Base-by-base conservation (phyloP, 805 yeast species). In the Kregervanrija delftensis region DNA sequence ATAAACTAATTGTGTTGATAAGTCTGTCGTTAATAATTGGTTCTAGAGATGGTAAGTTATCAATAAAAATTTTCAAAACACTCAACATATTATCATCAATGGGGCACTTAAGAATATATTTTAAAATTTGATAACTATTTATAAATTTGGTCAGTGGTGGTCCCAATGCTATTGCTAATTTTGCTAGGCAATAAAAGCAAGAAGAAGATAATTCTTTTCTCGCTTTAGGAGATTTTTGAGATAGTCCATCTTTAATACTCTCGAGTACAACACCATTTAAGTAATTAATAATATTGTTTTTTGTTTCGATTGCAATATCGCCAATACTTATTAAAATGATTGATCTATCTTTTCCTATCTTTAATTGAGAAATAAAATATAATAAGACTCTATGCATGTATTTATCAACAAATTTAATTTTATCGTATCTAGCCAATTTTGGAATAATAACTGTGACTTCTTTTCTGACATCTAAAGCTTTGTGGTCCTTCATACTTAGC, bases 91-190 rank as follows among this genome's bases (percentile, higher is more conserved):
- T 83, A 51, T 79, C 83, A n/a, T 88, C 83, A 43, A 91, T 72
- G 0, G 96, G 86, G 49, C 96, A 88, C 40, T 82, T 76, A 54
- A 91, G 73, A 66, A 91, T 76, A 64, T 86, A 72, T 52, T 84
- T 90, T 42, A 91, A 66, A 16, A 91, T 73, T 41, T 63, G 66
- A 55, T 87, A 95, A 49, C 83, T 76, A 51, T 88, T 90, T 44
- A 93, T 67, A 59, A 87, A 89, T 58, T 91, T 93, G 0, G 96
- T 86, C 45, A 91, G 69, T 0, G 96, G 95, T 11, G 96, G 95
- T 0, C 97, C 97, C 12, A 91, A 87, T 0, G 98, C 91, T 22
- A 75, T 74, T 0, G 96, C 90, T 33, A 93, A 66, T 64, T 87
- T 85, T 0, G 95, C 87, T 37, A 91, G 73, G 60, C 98, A 93